Evolutionary conservation across 78 protist genomes (phyloP), one percentile per base, ranked within the genome.

Genomic region (Fonticula alba): DNA sequence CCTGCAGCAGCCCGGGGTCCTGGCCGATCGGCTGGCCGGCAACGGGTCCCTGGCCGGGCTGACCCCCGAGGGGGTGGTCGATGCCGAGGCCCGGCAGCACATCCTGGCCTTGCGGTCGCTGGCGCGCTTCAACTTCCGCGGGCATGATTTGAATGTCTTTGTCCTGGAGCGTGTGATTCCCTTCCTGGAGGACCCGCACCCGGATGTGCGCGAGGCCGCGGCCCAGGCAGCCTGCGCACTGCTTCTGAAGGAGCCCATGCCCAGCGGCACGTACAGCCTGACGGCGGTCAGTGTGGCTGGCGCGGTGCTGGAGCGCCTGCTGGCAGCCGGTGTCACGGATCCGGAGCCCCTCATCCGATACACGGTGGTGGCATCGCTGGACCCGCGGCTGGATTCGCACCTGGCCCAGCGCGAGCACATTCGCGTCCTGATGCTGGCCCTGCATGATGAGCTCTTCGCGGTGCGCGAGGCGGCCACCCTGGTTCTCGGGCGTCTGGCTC

Each of bases 401-500:
- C 75, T 84, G 32, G 77, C 88, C 3, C 86, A 78, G 41, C 75
- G 88, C 15, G 88, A 83, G 47, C 69, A 75, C 55, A 38, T 91
- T 13, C 65, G 75, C 27, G 61, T 71, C n/a, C 62, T 87, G n/a
- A 75, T 78, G 40, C 14, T 68, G 22, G 80, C 78, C 7, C 51
- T 82, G 51, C 78, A 87, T 53, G 94, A 84, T 68, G 86, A 74
- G 40, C 68, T 47, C 50, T 80, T 81, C 62, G 82, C 66, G 36
- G 81, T 86, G 31, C 59, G 93, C 11, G 87, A 70, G 49, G 43
- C 86, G 24, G 86, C 85, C 24, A 63, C 87, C 35, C 20, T 49
- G 20, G 61, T 90, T 0, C 57, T 88, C 13, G 93, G 96, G 22
- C 78, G 96, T 4, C 75, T 94, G 5, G 60, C 94, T 24, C 22